Percentiles rank a stretch among this genome's conserved stretches.
These are phyloP conservation scores for Chlamydomonas sp. DNA, from an alignment of 139 green algal species.

Conservation along the genomic window DNA sequence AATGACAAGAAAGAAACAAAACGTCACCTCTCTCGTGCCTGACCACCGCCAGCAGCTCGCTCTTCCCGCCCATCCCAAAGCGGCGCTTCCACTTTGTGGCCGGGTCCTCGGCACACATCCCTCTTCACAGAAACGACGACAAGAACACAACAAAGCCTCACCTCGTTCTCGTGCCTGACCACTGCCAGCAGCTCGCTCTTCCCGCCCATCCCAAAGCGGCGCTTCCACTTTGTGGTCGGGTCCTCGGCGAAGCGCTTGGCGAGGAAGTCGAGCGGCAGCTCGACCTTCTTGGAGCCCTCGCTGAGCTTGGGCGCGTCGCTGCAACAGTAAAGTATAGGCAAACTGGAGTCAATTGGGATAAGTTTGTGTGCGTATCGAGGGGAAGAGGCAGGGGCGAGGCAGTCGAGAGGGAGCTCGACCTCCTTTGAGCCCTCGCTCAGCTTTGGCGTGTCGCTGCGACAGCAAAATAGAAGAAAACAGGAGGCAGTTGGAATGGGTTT, in stretches of 20 bases:
- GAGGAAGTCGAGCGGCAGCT: slow-evolving; percentile 57
- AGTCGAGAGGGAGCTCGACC: no score
- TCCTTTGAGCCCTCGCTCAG: no score
- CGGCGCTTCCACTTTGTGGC: slow-evolving; percentile 46
- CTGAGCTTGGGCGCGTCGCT: no score
- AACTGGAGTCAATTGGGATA: no score
- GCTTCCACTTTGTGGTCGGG: slow-evolving; percentile 40
- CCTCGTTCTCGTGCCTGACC: slow-evolving; percentile 39
- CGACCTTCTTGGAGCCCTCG: no score
- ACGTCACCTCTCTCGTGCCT: slow-evolving; percentile 37
- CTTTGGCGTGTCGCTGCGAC: no score
- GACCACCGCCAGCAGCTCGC: slow-evolving; percentile 70
- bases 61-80: slow-evolving; percentile 56
- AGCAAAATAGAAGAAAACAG: no score
- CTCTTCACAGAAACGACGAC: not conserved
- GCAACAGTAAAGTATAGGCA: no score
- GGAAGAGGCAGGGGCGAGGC: no score
- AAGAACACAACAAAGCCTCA: not conserved
- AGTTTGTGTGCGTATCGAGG: no score
- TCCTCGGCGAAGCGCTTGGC: slow-evolving; percentile 50
- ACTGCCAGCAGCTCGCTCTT: slow-evolving; percentile 69
- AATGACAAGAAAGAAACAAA: no score
- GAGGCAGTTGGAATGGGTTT: no score
- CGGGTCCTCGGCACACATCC: slow-evolving; percentile 31
- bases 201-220: slow-evolving; percentile 53